Percentiles rank a stretch among this genome's conserved stretches.
Evolutionary conservation across 2,329 filamentous ascomycete species (phyloP).

Genomic region (Fonsecaea multimorphosa): DNA sequence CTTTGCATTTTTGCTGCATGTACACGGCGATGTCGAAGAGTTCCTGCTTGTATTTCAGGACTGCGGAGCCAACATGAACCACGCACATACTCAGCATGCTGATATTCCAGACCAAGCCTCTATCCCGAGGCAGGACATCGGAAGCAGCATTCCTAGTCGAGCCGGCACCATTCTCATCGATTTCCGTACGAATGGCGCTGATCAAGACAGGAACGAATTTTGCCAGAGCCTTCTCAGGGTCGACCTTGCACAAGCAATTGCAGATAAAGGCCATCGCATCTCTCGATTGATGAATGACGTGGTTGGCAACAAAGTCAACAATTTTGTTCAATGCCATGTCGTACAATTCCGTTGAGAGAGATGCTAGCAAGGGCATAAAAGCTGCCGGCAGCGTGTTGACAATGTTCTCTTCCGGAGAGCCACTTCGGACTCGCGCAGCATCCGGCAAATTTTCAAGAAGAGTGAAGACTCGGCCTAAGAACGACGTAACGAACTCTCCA

Average conservation of each 20-base stretch:
- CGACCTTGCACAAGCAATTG: constrained; percentile 93
- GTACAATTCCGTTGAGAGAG: constrained; percentile 89
- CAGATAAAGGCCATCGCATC: constrained; percentile 99
- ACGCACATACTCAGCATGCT: constrained; percentile 98
- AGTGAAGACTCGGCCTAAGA: constrained; percentile 93
- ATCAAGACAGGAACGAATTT: constrained; percentile 89
- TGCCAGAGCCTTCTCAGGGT: constrained; percentile 90
- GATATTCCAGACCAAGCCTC: constrained; percentile 93
- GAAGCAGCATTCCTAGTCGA: constrained; percentile 92
- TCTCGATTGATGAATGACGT: constrained; percentile 94
- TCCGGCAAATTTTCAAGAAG: constrained; percentile 94
- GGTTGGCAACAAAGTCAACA: constrained; percentile 85
- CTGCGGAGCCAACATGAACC: constrained; percentile 89
- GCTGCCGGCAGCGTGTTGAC: constrained; percentile 94
- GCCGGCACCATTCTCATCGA: constrained; percentile 93
- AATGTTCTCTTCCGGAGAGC: constrained; percentile 94
- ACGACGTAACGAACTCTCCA: constrained; percentile 86
- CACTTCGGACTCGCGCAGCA: constrained; percentile 81
- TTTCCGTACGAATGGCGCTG: constrained; percentile 91
- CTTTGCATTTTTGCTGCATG: constrained; percentile 95
- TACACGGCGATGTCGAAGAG: constrained; percentile 89
- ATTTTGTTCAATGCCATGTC: constrained; percentile 92
- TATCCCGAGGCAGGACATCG: constrained; percentile 89
- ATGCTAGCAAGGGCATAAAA: constrained; percentile 86
- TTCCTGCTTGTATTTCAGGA: constrained; percentile 86